phyloP scores from a whole-genome alignment of 2,329 filamentous ascomycete genomes.

The Curvularia sp. region DNA sequence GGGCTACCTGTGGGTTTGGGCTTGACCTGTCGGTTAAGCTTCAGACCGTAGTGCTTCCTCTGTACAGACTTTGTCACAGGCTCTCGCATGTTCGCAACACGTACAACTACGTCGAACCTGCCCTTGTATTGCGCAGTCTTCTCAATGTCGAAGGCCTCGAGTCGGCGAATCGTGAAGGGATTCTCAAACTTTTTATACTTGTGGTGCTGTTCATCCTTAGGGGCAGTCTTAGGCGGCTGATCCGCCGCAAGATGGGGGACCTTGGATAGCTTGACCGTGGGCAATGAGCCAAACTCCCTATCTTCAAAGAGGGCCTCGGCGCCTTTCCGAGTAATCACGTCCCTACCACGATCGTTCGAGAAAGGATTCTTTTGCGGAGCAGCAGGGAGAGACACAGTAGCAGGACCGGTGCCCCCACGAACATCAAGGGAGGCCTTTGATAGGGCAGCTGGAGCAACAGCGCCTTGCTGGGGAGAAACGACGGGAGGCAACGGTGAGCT shows the following conservation, averaged over 20 bases:
- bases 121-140: constrained; percentile 29
- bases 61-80: constrained; percentile 42
- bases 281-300: constrained; percentile 57
- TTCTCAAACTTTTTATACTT: constrained; percentile 40
- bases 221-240: constrained; percentile 35
- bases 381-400: constrained; percentile 74
- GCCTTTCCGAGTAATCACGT: constrained; percentile 51
- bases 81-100: constrained; percentile 35
- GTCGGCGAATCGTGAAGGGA: constrained; percentile 37
- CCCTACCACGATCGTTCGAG: constrained; percentile 42
- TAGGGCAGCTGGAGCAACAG: constrained; percentile 69
- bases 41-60: constrained; percentile 34
- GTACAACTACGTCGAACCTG: constrained; percentile 38
- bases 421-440: constrained; percentile 68
- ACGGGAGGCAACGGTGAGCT: constrained; percentile 42
- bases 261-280: constrained; percentile 47
- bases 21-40: constrained; percentile 30
- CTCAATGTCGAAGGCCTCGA: constrained; percentile 38
- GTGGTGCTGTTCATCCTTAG: constrained; percentile 32
- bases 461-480: constrained; percentile 50
- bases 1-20: constrained; percentile 36
- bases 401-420: constrained; percentile 56
- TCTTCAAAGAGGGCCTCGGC: constrained; percentile 56
- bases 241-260: constrained; percentile 45
- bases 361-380: constrained; percentile 30